Conservation (phyloP, 2,329 filamentous ascomycete species). For the Colletotrichum melonis region DNA sequence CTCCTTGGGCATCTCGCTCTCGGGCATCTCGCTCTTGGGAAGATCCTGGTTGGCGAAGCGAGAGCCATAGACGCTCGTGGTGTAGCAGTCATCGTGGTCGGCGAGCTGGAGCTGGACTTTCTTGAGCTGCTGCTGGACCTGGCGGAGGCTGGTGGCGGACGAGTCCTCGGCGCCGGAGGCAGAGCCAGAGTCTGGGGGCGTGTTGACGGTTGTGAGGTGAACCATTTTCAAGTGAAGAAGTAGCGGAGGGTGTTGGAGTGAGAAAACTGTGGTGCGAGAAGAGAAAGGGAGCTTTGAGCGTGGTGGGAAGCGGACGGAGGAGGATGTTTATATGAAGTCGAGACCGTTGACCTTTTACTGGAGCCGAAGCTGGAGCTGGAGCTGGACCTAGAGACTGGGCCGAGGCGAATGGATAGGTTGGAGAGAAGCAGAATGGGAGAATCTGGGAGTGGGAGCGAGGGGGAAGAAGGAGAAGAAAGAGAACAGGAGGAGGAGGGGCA, state of each 20-base stretch:
- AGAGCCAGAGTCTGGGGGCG: slow-evolving; percentile 23
- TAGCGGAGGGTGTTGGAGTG: neutral
- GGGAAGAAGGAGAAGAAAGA: neutral
- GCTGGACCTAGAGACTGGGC: neutral
- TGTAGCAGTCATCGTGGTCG: slow-evolving; percentile 69
- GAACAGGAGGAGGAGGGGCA: neutral
- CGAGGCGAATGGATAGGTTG: neutral
- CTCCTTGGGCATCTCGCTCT: slow-evolving; percentile 88
- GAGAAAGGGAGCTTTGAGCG: neutral
- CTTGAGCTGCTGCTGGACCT: slow-evolving; percentile 27
- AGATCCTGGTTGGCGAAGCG: slow-evolving; percentile 84
- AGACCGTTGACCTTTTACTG: neutral
- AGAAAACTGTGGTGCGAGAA: neutral
- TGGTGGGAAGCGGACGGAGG: neutral
- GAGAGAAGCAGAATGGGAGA: neutral
- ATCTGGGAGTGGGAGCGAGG: neutral
- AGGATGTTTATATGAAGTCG: slow-evolving; percentile 9
- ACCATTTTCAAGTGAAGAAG: slow-evolving; percentile 18
- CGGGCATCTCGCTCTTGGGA: slow-evolving; percentile 87
- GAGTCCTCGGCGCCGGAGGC: slow-evolving; percentile 23
- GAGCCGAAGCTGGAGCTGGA: neutral
- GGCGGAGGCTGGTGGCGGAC: slow-evolving; percentile 5
- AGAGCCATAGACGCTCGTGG: slow-evolving; percentile 88
- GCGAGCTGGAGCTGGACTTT: slow-evolving; percentile 52
- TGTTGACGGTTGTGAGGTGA: slow-evolving; percentile 30